phyloP scores from a whole-genome alignment of 75 land plant species.

The Sequoiadendron giganteum region DNA sequence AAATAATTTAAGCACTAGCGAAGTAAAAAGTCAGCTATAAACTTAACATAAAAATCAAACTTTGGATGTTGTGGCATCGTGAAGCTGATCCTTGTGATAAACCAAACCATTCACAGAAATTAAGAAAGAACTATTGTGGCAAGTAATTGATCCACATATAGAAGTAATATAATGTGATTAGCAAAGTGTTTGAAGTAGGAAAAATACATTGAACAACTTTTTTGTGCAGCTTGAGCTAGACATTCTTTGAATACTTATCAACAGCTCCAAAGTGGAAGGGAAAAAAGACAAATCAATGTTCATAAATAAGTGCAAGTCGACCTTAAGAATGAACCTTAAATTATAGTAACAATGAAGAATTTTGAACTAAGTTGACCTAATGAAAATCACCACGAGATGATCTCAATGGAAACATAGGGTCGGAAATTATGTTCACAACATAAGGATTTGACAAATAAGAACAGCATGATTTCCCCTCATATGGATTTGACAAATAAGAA shows the following conservation, averaged over 20 bases:
- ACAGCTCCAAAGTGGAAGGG: neutral
- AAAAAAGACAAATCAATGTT: neutral
- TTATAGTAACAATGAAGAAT: neutral
- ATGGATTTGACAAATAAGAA: no score
- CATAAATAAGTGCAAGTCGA: neutral
- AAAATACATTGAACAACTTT: neutral
- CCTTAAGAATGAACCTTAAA: neutral
- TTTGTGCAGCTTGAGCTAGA: neutral
- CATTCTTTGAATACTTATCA: neutral
- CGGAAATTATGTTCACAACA: neutral
- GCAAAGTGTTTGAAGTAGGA: neutral
- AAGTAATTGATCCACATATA: neutral
- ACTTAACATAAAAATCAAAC: neutral
- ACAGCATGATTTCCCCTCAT: neutral
- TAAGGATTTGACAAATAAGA: neutral
- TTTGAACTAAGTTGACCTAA: neutral
- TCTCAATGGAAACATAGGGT: neutral
- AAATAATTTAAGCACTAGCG: neutral
- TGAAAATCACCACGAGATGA: neutral
- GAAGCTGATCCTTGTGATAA: neutral
- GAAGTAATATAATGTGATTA: neutral
- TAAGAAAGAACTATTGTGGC: neutral
- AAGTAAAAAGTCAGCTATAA: neutral
- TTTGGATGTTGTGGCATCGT: neutral
- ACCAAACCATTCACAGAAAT: neutral